These are phyloP conservation scores for Croton setiger DNA, from an alignment of 441 rosid genomes.

Conservation along the genomic window DNA sequence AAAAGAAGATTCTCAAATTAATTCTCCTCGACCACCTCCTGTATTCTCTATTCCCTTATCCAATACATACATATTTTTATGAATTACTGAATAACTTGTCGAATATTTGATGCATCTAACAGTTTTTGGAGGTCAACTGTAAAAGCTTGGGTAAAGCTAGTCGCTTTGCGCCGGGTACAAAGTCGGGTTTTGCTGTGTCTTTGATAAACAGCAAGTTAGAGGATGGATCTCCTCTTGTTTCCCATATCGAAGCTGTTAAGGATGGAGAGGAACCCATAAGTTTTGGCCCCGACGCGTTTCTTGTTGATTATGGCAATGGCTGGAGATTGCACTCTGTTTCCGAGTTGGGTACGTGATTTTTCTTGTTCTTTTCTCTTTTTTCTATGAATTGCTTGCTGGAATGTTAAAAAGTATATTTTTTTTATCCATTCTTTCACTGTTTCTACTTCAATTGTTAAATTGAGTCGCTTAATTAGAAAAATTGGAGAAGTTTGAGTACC, in stretches of 20 bases:
- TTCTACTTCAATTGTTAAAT: too few species aligned
- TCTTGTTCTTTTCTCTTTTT: background rate
- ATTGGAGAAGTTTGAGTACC: too few species aligned
- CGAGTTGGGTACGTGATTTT: constrained; percentile 28
- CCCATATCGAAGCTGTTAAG: constrained; percentile 61
- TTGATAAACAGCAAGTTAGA: constrained; percentile 65
- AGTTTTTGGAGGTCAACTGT: constrained; percentile 74
- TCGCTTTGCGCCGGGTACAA: constrained; percentile 68
- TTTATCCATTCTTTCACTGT: too few species aligned
- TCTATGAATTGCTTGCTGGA: background rate
- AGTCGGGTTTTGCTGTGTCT: constrained; percentile 74
- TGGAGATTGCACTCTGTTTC: constrained; percentile 1
- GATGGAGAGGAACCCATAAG: constrained; percentile 68
- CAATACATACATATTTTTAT: background rate
- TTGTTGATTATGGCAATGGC: constrained; percentile 53
- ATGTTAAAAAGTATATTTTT: too few species aligned
- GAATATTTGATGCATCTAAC: constrained; percentile 8
- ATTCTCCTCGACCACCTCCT: constrained; percentile 20
- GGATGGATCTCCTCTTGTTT: constrained; percentile 32
- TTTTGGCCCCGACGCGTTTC: constrained; percentile 71
- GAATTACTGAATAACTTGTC: background rate
- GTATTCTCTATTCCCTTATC: constrained; percentile 21
- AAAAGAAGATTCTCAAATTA: constrained; percentile 22
- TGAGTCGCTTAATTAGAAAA: too few species aligned
- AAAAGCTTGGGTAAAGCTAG: constrained; percentile 39